Conservation (phyloP, 2,329 filamentous ascomycete species). For the Rhynchosporium secalis region DNA sequence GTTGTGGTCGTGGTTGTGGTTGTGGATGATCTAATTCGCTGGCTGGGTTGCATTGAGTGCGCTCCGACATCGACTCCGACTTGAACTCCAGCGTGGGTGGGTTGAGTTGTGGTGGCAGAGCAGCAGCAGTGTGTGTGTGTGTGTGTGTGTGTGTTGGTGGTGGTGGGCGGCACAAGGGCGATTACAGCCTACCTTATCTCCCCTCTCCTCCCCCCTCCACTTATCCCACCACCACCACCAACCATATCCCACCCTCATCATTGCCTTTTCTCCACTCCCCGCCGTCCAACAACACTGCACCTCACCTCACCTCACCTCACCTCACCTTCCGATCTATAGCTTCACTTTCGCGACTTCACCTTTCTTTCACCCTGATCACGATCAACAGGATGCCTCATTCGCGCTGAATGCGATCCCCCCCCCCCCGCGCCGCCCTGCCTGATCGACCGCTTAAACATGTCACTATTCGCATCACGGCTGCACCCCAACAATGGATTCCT, state of each 20-base stretch:
- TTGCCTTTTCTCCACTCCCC: background rate
- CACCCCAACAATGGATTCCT: slow-evolving; percentile 38
- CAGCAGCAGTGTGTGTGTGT: no score
- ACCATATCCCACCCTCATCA: slow-evolving; percentile 16
- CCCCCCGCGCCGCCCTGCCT: background rate
- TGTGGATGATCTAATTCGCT: no score
- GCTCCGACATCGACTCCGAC: no score
- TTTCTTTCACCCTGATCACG: background rate
- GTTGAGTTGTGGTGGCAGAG: no score
- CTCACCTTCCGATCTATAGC: background rate
- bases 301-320: slow-evolving; percentile 1
- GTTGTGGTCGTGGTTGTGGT: no score
- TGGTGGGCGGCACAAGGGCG: no score
- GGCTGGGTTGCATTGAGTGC: no score
- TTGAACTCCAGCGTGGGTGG: no score
- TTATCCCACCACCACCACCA: background rate
- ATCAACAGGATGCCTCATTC: slow-evolving; percentile 15
- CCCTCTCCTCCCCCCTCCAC: background rate
- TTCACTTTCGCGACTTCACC: background rate
- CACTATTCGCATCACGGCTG: slow-evolving; percentile 21
- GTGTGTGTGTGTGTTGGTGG: no score
- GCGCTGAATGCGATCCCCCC: background rate
- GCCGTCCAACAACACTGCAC: no score
- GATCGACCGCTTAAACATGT: slow-evolving; percentile 25
- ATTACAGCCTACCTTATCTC: slow-evolving; percentile 10